Evolutionary conservation across 2,329 filamentous ascomycete species (phyloP).

Genomic region (Diplodia corticola): DNA sequence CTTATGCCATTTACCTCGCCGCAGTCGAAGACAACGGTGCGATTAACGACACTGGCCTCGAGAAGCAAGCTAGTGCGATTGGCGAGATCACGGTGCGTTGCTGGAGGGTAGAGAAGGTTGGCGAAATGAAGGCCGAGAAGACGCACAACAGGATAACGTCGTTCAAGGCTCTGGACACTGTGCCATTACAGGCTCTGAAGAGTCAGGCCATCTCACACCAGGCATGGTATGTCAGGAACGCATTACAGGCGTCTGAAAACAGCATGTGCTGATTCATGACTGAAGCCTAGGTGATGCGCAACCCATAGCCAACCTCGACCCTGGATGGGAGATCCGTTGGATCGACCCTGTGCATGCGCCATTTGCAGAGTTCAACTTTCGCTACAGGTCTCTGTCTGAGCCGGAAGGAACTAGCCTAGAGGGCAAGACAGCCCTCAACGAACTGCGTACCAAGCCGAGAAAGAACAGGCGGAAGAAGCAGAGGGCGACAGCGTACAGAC

Average conservation of each 20-base stretch:
- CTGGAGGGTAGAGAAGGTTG: constrained; percentile 23
- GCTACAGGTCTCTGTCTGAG: constrained; percentile 32
- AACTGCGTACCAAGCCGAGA: too few relatives aligned
- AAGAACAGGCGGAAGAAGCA: too few relatives aligned
- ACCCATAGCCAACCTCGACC: not conserved
- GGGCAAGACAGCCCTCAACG: too few relatives aligned
- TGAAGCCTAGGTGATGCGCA: not conserved
- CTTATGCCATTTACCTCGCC: not conserved
- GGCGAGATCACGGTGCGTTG: constrained; percentile 27
- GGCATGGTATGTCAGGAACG: constrained; percentile 24
- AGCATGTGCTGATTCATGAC: not conserved
- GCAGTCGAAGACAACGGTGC: not conserved
- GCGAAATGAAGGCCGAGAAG: not conserved
- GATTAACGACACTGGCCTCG: not conserved
- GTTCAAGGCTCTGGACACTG: not conserved
- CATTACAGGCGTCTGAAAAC: too few relatives aligned
- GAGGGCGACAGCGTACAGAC: too few relatives aligned
- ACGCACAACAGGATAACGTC: too few relatives aligned
- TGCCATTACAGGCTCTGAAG: constrained; percentile 31
- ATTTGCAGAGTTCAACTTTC: constrained; percentile 31
- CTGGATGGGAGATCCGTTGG: not conserved
- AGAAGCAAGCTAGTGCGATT: constrained; percentile 6
- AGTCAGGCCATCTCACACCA: constrained; percentile 29
- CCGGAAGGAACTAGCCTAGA: too few relatives aligned
- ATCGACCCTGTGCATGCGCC: constrained; percentile 26